These are phyloP conservation scores for Colletotrichum caudatum DNA, from an alignment of 2,329 filamentous ascomycete species.

Conservation along the genomic window DNA sequence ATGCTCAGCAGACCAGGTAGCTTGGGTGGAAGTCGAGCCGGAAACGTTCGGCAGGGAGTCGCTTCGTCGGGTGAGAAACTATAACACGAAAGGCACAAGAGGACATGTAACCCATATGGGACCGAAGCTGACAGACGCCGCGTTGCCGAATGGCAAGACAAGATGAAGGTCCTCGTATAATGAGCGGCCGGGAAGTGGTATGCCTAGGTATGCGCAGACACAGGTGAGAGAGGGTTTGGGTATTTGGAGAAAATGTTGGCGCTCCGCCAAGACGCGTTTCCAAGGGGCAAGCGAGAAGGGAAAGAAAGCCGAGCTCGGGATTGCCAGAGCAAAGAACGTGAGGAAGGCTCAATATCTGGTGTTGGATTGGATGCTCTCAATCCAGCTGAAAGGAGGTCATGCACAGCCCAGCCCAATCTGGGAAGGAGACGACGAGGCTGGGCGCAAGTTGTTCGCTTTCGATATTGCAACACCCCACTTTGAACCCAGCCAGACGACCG, in stretches of 20 bases:
- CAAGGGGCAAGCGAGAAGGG: not conserved
- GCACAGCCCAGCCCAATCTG: not conserved
- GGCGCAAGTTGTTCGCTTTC: not conserved
- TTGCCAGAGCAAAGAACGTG: not conserved
- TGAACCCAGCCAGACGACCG: not conserved
- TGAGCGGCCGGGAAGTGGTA: not conserved
- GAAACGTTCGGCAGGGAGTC: not conserved
- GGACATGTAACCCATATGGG: conserved; percentile 1
- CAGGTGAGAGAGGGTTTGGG: not conserved
- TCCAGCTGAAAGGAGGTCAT: not conserved
- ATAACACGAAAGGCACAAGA: not conserved
- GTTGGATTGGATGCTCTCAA: not conserved
- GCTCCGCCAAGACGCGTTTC: conserved; percentile 14
- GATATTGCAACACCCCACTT: not conserved
- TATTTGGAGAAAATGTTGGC: conserved; percentile 13
- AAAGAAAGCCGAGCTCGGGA: not conserved
- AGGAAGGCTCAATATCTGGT: not conserved
- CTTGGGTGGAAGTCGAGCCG: not conserved
- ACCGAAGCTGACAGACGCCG: not conserved
- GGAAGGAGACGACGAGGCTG: not conserved
- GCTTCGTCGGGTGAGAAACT: conserved; percentile 8
- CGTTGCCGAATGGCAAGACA: conserved; percentile 4
- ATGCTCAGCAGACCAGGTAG: not conserved
- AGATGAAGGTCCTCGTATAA: not conserved
- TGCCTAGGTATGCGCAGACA: conserved; percentile 4